Conservation (phyloP, 164 flowering plant species). For the grape (Vitis vinifera) region DNA sequence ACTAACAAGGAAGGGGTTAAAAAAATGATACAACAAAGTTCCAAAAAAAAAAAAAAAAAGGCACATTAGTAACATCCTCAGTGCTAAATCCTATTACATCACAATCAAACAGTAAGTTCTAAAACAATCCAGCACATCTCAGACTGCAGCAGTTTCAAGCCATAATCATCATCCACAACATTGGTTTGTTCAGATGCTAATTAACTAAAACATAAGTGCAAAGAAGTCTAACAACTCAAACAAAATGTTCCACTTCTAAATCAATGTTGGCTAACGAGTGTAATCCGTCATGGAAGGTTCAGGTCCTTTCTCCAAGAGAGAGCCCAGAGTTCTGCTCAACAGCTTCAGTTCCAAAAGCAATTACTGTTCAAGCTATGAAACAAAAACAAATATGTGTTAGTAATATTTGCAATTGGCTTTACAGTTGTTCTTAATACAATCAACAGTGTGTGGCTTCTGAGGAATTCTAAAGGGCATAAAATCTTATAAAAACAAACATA, state of each 20-base stretch:
- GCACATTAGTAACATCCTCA: conserved; percentile 16
- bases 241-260: conserved; percentile 15
- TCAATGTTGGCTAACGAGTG: conserved; percentile 7
- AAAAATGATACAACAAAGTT: conserved; percentile 18
- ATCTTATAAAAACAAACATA: not conserved
- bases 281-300: not conserved
- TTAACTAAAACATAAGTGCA: conserved; percentile 15
- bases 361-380: conserved; percentile 2
- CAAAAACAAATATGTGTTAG: not conserved
- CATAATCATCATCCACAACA: conserved; percentile 21
- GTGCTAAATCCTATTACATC: conserved; percentile 28
- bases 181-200: conserved; percentile 15
- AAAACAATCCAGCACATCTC: conserved; percentile 19
- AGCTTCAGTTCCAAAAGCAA: conserved; percentile 7
- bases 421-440: not conserved
- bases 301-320: conserved; percentile 10
- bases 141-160: conserved; percentile 19
- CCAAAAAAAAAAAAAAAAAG: conserved; percentile 9
- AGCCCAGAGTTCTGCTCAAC: conserved; percentile 3
- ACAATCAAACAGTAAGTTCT: conserved; percentile 18
- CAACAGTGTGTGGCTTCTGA: not conserved
- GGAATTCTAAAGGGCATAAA: not conserved
- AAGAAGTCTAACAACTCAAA: conserved; percentile 12
- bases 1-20: not conserved
- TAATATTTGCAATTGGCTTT: conserved; percentile 2